These are phyloP conservation scores for Mortierella sp. DNA, from an alignment of 371 early-diverging fungal genomes.

Conservation along the genomic window DNA sequence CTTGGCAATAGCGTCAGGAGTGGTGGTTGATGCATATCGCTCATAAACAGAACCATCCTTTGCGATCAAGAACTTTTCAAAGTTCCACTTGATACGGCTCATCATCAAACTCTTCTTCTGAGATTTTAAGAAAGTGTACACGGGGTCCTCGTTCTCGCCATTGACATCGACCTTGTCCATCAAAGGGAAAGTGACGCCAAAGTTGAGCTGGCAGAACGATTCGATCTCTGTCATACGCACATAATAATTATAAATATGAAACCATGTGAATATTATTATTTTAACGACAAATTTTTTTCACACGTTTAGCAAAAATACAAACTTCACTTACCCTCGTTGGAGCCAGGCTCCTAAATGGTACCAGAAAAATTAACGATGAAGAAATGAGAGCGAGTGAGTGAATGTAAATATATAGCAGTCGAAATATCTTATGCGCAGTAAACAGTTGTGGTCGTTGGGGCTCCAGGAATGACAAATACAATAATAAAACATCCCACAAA, in stretches of 20 bases:
- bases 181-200: constrained; percentile 83
- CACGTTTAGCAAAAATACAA: no score
- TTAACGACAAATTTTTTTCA: not conserved
- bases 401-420: no score
- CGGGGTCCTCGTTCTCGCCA: constrained; percentile 77
- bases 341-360: constrained; percentile 75
- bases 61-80: constrained; percentile 83
- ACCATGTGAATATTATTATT: not conserved
- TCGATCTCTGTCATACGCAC: constrained; percentile 67
- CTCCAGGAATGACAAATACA: no score
- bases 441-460: no score
- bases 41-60: constrained; percentile 75
- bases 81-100: constrained; percentile 83
- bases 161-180: constrained; percentile 91
- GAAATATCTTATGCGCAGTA: no score
- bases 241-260: not conserved
- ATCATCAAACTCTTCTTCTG: constrained; percentile 72
- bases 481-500: no score
- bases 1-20: constrained; percentile 65
- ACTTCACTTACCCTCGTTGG: constrained; percentile 57
- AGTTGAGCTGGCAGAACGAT: constrained; percentile 74
- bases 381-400: not conserved
- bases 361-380: no score
- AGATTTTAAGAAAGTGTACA: constrained; percentile 81
- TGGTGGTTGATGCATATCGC: constrained; percentile 70